A percentile compares a stretch with the other conserved stretches of the same genome.
phyloP scores from a whole-genome alignment of 2,329 filamentous ascomycete genomes.

The Talaromyces rugulosus region DNA sequence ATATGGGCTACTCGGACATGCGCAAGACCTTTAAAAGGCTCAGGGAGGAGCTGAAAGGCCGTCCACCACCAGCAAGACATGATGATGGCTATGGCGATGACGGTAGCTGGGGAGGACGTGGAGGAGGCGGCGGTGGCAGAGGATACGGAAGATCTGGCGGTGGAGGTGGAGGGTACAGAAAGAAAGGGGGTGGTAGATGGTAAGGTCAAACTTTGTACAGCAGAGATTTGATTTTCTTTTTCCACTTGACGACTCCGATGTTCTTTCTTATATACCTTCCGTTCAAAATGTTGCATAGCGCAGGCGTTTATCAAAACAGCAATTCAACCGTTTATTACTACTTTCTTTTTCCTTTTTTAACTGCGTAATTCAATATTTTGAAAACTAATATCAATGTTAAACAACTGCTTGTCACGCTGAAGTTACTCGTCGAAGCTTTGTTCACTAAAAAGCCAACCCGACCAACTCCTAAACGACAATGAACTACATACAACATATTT shows the following conservation, averaged over 20 bases:
- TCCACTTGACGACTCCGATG: constrained; percentile 11
- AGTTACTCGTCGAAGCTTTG: background rate
- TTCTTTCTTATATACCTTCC: constrained; percentile 8
- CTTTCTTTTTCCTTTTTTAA: background rate
- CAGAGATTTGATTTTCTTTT: constrained; percentile 9
- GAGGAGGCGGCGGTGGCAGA: constrained; percentile 46
- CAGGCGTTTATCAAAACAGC: constrained; percentile 29
- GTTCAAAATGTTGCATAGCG: constrained; percentile 35
- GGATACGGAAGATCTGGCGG: constrained; percentile 33
- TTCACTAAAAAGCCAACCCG: background rate
- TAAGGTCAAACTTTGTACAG: constrained; percentile 19
- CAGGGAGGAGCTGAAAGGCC: constrained; percentile 76
- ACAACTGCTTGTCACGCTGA: background rate
- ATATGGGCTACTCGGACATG: constrained; percentile 97
- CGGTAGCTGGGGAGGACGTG: constrained; percentile 48
- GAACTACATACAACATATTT: background rate
- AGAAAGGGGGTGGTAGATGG: constrained; percentile 41
- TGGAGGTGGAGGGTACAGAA: constrained; percentile 47
- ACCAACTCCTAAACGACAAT: background rate
- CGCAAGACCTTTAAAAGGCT: constrained; percentile 86
- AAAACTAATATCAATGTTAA: background rate
- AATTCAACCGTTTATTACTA: background rate
- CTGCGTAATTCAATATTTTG: background rate
- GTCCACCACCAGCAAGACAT: constrained; percentile 57
- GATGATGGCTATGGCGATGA: constrained; percentile 53